Percentiles rank a stretch among this genome's conserved stretches.
Conservation (phyloP, 129 eudicot genomes). For the Helianthus annuus region DNA sequence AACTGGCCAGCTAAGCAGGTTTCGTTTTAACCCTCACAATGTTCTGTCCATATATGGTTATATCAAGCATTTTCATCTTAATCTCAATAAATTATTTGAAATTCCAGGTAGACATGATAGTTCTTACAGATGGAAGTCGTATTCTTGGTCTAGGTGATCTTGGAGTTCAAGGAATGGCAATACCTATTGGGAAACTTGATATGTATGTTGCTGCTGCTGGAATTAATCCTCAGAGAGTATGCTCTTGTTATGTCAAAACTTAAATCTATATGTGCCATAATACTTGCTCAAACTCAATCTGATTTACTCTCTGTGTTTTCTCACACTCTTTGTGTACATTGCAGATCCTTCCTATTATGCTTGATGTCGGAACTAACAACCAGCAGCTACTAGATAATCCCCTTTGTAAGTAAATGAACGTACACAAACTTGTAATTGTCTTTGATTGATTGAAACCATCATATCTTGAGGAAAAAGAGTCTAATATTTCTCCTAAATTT, state of each 20-base stretch:
- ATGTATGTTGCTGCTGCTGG: conserved; percentile 99
- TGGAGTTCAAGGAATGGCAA: conserved; percentile 99
- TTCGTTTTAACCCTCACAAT: conserved; percentile 4
- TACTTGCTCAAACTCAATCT: conserved; percentile 1
- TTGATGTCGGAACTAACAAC: conserved; percentile 97
- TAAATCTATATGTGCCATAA: neutral
- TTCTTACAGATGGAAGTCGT: conserved; percentile 99
- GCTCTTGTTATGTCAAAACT: conserved; percentile 6
- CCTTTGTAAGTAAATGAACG: conserved; percentile 68
- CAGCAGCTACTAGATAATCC: conserved; percentile 80
- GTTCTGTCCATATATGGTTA: neutral
- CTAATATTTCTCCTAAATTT: conserved; percentile 20
- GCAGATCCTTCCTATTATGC: conserved; percentile 97
- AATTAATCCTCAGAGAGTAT: conserved; percentile 90
- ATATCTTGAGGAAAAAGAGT: conserved; percentile 1
- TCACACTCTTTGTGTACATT: conserved; percentile 7
- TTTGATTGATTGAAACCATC: conserved; percentile 20
- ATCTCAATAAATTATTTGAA: no score
- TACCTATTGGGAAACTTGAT: conserved; percentile 98
- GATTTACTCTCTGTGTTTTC: neutral
- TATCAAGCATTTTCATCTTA: neutral
- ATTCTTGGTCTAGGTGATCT: conserved; percentile 98
- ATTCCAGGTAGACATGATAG: conserved; percentile 94
- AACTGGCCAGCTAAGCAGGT: conserved; percentile 97
- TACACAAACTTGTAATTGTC: neutral